Evolutionary conservation across 2,329 filamentous ascomycete genomes (phyloP), one percentile per base, ranked within the genome.

Genomic region (Biscogniauxia marginata): DNA sequence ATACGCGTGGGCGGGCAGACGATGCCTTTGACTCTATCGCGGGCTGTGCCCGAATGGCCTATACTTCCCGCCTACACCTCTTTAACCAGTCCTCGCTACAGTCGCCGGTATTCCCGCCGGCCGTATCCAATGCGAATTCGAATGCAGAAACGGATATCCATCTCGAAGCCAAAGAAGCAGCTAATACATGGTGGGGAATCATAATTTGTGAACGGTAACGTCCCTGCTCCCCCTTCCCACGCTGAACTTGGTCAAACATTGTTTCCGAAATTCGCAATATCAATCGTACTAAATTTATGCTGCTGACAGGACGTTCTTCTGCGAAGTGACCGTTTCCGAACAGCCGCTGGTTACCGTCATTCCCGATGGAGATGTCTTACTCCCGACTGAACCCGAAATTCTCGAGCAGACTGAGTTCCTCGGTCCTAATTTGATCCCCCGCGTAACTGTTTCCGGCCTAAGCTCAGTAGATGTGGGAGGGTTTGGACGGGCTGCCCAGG

Each of bases 111-210:
- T n/a, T n/a, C n/a, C n/a, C 54, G 58, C 61, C 34, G 54, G 60
- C 4, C 43, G 60, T 16, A 49, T 71, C 6, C 57, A 66, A 6
- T 16, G 6, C 24, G 44, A 19, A n/a, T 13, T 19, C 19, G 9
- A 20, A 11, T 43, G 18, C 44, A 25, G 20, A 21, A 21, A n/a
- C 34, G 19, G 24, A 46, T 25, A 20, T 18, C 21, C 46, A 49
- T 9, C 2, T 46, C 39, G 50, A 53, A 57, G 55, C 46, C 20
- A 30, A 56, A 55, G 68, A 69, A 59, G 63, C 63, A 48, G 43
- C 46, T 3, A 70, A 67, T 57, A 71, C 66, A 7, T 71, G 67
- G 67, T 70, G 66, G 68, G 65, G 61, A 18, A 60, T 71, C 43
- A 23, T 65, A 6, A 66, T 70, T 8, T 67, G 56, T 44, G 70